Base-by-base conservation (phyloP, 2,329 filamentous ascomycete species). In the Fulvia fulva region DNA sequence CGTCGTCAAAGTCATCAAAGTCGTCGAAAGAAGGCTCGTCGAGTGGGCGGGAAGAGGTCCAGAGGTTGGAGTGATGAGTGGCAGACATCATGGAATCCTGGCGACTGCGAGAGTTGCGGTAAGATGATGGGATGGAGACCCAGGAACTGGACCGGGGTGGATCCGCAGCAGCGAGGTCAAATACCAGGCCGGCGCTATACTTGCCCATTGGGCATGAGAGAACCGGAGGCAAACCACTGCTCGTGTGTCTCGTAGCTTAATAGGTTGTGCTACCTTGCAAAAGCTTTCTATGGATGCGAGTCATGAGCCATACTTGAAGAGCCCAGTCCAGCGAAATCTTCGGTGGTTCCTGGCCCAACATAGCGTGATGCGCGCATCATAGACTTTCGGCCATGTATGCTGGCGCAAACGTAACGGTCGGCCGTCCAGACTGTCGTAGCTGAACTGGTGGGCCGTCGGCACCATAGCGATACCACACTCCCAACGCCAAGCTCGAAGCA, bases 401-500 rank as follows among this genome's bases (percentile, higher is more conserved):
- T n/a, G n/a, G n/a, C 41, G 41, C 7, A 32, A 30, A 32, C 28
- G 12, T 8, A 12, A 16, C 21, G 9, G 41, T 8, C 21, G 16
- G 41, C 21, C 41, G 16, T n/a, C n/a, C 25, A 25, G 4, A 22
- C 3, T 41, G 5, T 19, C 8, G 21, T 26, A 19, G 21, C 21
- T 19, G 14, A 25, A 16, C 22, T 47, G 44, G 14, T 47, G 44
- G 14, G 44, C 44, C 25, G 41, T 23, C 44, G 44, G 16, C 16
- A 25, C 21, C 9, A 19, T 8, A 2, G 41, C 5, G 37, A n/a
- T 1, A n/a, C 14, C 37, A n/a, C 14, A 19, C 8, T 21, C 41
- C 51, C 37, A 34, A 32, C 41, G 51, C 51, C 51, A 30, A 46
- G 25, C 51, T 54, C n/a, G 45, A 54, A 34, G 14, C 28, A 37